A percentile compares a stretch with the other conserved stretches of the same genome.
phyloP scores from a whole-genome alignment of 257 asterid genomes.

The Paraleonurus japonicus region DNA sequence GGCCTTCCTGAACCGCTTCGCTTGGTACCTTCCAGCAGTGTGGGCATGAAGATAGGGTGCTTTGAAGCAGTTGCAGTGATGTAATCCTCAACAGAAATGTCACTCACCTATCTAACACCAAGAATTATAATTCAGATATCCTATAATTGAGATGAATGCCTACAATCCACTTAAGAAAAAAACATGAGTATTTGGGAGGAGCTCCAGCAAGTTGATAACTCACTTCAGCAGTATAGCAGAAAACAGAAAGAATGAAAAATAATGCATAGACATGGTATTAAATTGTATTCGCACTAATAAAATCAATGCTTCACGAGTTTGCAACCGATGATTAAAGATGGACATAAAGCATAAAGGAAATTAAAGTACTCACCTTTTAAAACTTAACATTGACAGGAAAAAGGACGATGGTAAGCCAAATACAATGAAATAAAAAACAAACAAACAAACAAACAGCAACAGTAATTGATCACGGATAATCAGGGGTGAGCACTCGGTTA shows the following conservation, averaged over 20 bases:
- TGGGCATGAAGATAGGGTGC: slow-evolving; percentile 76
- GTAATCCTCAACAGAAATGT: slow-evolving; percentile 81
- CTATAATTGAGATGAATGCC: not conserved
- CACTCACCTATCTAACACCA: slow-evolving; percentile 41
- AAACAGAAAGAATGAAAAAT: not conserved
- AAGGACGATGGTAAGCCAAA: not conserved
- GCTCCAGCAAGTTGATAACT: too few species aligned
- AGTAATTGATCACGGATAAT: not conserved
- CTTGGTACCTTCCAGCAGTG: slow-evolving; percentile 90
- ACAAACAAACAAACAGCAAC: not conserved
- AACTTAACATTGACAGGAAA: not conserved
- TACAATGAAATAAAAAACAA: not conserved
- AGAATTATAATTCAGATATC: not conserved
- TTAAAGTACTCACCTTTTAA: too few species aligned
- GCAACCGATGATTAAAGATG: not conserved
- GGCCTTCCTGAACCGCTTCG: slow-evolving; percentile 77
- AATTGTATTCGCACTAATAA: not conserved
- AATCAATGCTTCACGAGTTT: not conserved
- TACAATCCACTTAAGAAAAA: not conserved
- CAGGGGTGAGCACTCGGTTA: too few species aligned
- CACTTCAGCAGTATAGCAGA: too few species aligned
- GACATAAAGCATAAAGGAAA: not conserved
- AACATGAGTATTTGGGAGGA: too few species aligned
- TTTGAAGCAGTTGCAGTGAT: slow-evolving; percentile 74
- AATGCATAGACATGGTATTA: too few species aligned